These are phyloP conservation scores for Cercospora zeina DNA, from an alignment of 2,329 filamentous ascomycete genomes.

Conservation along the genomic window DNA sequence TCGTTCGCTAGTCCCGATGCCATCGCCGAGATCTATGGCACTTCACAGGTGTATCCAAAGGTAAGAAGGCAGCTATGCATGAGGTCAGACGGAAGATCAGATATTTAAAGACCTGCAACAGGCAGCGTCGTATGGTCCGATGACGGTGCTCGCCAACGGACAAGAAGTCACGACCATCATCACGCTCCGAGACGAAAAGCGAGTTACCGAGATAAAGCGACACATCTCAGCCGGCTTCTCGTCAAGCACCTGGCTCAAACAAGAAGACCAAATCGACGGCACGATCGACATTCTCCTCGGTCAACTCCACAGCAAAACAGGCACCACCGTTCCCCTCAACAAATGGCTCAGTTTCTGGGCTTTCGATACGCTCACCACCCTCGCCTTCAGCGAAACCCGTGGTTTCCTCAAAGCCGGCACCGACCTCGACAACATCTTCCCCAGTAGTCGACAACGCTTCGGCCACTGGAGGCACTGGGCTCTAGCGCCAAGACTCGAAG, in stretches of 20 bases:
- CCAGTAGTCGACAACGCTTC: slow-evolving; percentile 13
- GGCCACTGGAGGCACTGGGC: slow-evolving; percentile 22
- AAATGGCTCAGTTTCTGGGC: slow-evolving; percentile 21
- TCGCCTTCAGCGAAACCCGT: slow-evolving; percentile 21
- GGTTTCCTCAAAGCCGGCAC: slow-evolving; percentile 13
- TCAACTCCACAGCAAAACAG: slow-evolving; percentile 1
- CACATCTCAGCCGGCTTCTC: slow-evolving; percentile 23
- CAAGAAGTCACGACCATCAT: slow-evolving; percentile 20
- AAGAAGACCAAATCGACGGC: slow-evolving; percentile 21
- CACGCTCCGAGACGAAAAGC: slow-evolving; percentile 20
- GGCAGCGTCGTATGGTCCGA: slow-evolving; percentile 20
- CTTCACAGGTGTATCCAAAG: slow-evolving; percentile 3
- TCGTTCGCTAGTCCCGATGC: slow-evolving; percentile 21
- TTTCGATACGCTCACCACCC: slow-evolving; percentile 21
- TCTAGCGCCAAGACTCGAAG: slow-evolving; percentile 15
- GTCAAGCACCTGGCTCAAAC: slow-evolving; percentile 20
- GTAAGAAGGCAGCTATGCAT: neutral
- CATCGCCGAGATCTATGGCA: slow-evolving; percentile 21
- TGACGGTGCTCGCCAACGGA: slow-evolving; percentile 19
- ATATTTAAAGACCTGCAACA: neutral
- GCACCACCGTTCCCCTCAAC: slow-evolving; percentile 2
- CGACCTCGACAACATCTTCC: slow-evolving; percentile 20
- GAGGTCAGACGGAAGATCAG: no score
- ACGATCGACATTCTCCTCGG: slow-evolving; percentile 17
- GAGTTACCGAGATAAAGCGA: slow-evolving; percentile 20